Conservation (phyloP, 805 yeast species). For the Lipomyces yamadae region DNA sequence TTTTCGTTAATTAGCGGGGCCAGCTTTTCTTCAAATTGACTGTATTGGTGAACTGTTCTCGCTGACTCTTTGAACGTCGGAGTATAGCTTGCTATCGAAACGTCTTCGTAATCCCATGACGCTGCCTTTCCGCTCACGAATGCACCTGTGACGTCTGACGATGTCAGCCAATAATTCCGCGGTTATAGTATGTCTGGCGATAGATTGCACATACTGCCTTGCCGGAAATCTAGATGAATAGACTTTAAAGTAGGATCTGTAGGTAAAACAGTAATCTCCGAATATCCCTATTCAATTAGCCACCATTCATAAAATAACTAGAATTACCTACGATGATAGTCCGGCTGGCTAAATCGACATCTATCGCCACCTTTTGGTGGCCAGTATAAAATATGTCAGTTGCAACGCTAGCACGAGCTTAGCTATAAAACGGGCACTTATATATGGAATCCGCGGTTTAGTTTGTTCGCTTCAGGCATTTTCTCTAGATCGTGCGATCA, state of each 20-base stretch:
- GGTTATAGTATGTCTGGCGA: neutral
- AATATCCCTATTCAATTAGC: conserved; percentile 58
- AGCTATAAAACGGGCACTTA: conserved; percentile 20
- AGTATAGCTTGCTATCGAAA: conserved; percentile 47
- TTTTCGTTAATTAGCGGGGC: conserved; percentile 55
- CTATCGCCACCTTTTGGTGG: conserved; percentile 34
- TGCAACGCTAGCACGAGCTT: neutral
- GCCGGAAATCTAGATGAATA: conserved; percentile 79
- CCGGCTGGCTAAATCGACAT: conserved; percentile 26
- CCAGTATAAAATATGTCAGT: conserved; percentile 26
- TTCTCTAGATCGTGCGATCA: neutral
- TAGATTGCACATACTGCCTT: conserved; percentile 49
- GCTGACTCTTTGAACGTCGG: conserved; percentile 32
- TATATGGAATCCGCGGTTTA: conserved; percentile 35
- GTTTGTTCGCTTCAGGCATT: conserved; percentile 30
- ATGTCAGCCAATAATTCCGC: neutral
- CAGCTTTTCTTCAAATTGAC: conserved; percentile 36
- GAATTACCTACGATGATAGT: conserved; percentile 20
- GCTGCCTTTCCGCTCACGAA: conserved; percentile 66
- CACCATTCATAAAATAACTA: neutral
- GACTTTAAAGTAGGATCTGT: conserved; percentile 59
- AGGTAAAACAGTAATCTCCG: conserved; percentile 84
- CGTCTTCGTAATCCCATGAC: conserved; percentile 61
- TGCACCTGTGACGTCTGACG: conserved; percentile 58
- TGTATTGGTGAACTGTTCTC: conserved; percentile 39